A percentile compares a stretch with the other conserved stretches of the same genome.
phyloP scores from a whole-genome alignment of 192 early-diverging fungal species.

The Coemansia sp. region DNA sequence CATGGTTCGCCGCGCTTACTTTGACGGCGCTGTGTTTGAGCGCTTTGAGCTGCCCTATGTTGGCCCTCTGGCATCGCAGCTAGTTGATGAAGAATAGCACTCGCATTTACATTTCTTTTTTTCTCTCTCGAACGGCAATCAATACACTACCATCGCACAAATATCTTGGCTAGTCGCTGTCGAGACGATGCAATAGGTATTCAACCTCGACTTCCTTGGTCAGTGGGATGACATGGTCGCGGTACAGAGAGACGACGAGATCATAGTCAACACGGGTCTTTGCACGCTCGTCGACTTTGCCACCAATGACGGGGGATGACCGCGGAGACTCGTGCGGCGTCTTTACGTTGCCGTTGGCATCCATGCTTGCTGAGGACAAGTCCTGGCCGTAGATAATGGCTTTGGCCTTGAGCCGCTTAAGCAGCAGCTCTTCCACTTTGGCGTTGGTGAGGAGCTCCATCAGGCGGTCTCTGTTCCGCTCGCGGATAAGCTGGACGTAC shows the following conservation, averaged over 20 bases:
- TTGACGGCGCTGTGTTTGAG: conserved; percentile 67
- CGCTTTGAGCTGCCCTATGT: conserved; percentile 69
- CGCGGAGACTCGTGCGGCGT: neutral
- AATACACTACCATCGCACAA: neutral
- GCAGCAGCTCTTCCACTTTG: conserved; percentile 77
- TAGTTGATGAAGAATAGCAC: conserved; percentile 67
- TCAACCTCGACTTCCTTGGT: conserved; percentile 97
- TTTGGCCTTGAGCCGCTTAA: conserved; percentile 81
- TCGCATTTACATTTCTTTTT: neutral
- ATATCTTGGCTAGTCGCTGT: conserved; percentile 18
- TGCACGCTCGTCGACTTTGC: conserved; percentile 35
- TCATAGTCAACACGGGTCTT: conserved; percentile 69
- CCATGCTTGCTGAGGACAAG: conserved; percentile 49
- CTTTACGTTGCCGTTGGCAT: conserved; percentile 18
- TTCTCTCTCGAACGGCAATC: neutral
- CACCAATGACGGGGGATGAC: conserved; percentile 17
- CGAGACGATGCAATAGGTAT: conserved; percentile 76
- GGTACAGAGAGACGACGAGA: conserved; percentile 87
- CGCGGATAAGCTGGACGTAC: conserved; percentile 75
- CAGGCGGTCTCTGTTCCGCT: conserved; percentile 70
- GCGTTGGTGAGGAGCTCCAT: conserved; percentile 87
- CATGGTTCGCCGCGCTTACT: conserved; percentile 64
- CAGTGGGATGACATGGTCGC: conserved; percentile 92
- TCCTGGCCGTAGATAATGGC: conserved; percentile 94
- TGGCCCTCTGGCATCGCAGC: conserved; percentile 61